Evolutionary conservation across 495 filamentous ascomycete species (phyloP).

Genomic region (Staphylotrichum longicolle): DNA sequence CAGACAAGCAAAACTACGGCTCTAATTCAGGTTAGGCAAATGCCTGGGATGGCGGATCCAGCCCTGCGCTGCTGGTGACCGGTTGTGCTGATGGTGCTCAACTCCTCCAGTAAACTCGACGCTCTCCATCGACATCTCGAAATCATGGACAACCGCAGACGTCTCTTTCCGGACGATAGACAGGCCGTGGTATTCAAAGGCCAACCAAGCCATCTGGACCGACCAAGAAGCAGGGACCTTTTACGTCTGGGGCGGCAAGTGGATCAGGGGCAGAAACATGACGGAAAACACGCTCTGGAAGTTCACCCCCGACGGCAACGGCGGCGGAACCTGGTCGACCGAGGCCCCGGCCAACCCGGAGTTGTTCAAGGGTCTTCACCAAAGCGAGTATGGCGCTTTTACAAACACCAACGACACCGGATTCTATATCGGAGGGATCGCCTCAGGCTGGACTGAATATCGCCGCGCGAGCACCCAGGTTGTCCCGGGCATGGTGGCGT

Average conservation of each 20-base stretch:
- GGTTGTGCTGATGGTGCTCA: neutral
- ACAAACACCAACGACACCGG: conserved; percentile 12
- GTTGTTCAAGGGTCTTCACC: conserved; percentile 11
- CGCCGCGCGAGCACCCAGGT: conserved; percentile 9
- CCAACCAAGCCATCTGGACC: conserved; percentile 32
- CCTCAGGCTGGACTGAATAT: conserved; percentile 12
- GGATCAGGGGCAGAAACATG: conserved; percentile 15
- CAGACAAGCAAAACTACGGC: neutral
- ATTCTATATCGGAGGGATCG: conserved; percentile 21
- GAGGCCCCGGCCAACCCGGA: conserved; percentile 5
- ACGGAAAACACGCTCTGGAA: conserved; percentile 32
- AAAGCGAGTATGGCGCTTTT: conserved; percentile 9
- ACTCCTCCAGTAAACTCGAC: conserved; percentile 33
- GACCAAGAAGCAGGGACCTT: conserved; percentile 29
- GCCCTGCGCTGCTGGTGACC: no score
- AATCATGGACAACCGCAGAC: conserved; percentile 36
- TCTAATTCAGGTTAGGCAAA: neutral
- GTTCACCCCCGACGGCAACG: conserved; percentile 35
- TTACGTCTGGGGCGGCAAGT: conserved; percentile 41
- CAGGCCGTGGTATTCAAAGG: conserved; percentile 27
- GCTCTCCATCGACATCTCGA: conserved; percentile 38
- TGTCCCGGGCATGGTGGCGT: conserved; percentile 25
- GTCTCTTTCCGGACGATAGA: conserved; percentile 31
- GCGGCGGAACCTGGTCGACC: conserved; percentile 38
- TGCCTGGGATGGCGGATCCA: no score